These are phyloP conservation scores for Ambrosia hybrid DNA, from an alignment of 140 eudicot genomes.

Conservation along the genomic window DNA sequence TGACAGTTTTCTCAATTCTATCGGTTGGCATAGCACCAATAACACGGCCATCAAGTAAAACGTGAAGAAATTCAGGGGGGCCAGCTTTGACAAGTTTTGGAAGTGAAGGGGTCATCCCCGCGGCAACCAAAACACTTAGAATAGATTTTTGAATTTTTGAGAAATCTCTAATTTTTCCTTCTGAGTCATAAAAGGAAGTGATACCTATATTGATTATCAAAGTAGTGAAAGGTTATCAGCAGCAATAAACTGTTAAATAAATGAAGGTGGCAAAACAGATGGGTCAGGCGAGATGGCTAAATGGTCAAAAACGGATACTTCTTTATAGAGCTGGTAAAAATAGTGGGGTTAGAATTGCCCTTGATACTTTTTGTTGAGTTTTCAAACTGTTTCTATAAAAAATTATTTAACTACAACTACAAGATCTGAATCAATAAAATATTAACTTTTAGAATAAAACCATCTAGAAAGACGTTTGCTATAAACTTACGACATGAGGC, in stretches of 20 bases:
- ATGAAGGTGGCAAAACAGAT: no score
- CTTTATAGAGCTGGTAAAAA: no score
- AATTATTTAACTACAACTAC: not conserved
- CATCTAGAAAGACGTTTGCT: not conserved
- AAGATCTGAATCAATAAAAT: not conserved
- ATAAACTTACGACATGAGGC: slow-evolving; percentile 78
- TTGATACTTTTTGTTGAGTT: no score
- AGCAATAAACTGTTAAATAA: slow-evolving; percentile 6
- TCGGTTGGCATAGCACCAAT: slow-evolving; percentile 68
- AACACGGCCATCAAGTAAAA: slow-evolving; percentile 84
- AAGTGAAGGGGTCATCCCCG: slow-evolving; percentile 74
- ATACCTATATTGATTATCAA: slow-evolving; percentile 48
- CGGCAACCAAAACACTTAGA: slow-evolving; percentile 50
- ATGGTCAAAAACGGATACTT: no score
- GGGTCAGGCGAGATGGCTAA: no score
- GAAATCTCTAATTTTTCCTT: slow-evolving; percentile 67
- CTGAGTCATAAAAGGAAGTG: slow-evolving; percentile 72
- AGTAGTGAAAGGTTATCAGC: not conserved
- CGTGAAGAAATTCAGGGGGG: slow-evolving; percentile 89
- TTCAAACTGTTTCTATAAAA: no score
- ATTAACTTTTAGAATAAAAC: not conserved
- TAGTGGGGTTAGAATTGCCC: no score
- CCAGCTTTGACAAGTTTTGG: slow-evolving; percentile 83
- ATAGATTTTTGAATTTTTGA: slow-evolving; percentile 58
- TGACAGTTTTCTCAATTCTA: slow-evolving; percentile 61